Evolutionary conservation across 306 rosid genomes (phyloP).

Genomic region (Vigna angularis): DNA sequence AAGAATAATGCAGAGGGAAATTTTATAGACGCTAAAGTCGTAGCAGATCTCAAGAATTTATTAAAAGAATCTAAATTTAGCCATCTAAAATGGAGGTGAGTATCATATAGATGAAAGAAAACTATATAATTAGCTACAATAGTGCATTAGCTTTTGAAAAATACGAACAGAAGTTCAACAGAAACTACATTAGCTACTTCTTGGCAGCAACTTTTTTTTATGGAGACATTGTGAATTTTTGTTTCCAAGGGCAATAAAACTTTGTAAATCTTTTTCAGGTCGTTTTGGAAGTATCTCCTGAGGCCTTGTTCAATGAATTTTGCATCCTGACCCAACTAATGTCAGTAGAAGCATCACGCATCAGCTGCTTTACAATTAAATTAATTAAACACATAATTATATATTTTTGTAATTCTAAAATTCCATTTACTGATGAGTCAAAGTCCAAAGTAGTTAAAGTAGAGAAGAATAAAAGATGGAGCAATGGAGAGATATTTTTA

Average conservation of each 20-base stretch:
- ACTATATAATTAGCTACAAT: conserved; percentile 17
- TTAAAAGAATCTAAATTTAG: conserved; percentile 79
- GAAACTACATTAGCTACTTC: conserved; percentile 22
- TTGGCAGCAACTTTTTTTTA: neutral
- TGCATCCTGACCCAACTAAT: too few species aligned
- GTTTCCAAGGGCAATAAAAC: conserved; percentile 20
- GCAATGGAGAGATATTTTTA: too few species aligned
- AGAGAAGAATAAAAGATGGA: too few species aligned
- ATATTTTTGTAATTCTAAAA: too few species aligned
- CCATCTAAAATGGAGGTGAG: conserved; percentile 96
- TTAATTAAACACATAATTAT: too few species aligned
- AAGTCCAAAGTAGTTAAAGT: too few species aligned
- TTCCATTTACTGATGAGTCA: too few species aligned
- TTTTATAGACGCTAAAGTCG: conserved; percentile 46
- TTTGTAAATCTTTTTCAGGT: conserved; percentile 64
- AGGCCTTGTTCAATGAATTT: conserved; percentile 70
- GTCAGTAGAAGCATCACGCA: too few species aligned
- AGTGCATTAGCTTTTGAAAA: conserved; percentile 21
- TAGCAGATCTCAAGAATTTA: conserved; percentile 54
- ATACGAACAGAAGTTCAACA: conserved; percentile 21
- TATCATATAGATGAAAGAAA: conserved; percentile 17
- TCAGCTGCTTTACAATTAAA: too few species aligned
- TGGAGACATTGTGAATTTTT: neutral
- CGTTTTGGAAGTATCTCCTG: conserved; percentile 93
- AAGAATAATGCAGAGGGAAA: conserved; percentile 56